A percentile compares a stretch with the other conserved stretches of the same genome.
phyloP scores from a whole-genome alignment of 805 yeast species.

The Candida railenensis region DNA sequence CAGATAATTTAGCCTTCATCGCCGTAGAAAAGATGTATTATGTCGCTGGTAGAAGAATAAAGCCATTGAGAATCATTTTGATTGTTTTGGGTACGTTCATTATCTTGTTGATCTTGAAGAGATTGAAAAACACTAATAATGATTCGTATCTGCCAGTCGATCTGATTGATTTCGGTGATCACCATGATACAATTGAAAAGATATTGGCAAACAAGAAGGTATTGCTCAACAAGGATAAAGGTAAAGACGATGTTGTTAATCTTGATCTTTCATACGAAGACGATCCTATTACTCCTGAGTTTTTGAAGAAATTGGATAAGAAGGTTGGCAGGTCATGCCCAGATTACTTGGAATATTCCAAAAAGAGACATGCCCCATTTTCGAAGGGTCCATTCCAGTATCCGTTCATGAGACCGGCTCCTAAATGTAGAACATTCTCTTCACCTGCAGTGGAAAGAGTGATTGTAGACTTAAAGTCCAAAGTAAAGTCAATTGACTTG shows the following conservation, averaged over 20 bases:
- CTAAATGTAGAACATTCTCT: slow-evolving; percentile 68
- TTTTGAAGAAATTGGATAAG: slow-evolving; percentile 18
- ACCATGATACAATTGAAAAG: not conserved
- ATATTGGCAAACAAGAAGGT: not conserved
- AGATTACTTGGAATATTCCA: slow-evolving; percentile 62
- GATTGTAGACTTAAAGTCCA: slow-evolving; percentile 49
- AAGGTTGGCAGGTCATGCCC: slow-evolving; percentile 43
- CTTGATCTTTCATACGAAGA: not conserved
- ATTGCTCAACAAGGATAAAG: not conserved
- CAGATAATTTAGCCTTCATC: too few relatives aligned
- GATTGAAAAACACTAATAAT: not conserved
- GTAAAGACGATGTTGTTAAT: not conserved
- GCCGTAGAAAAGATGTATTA: slow-evolving; percentile 2
- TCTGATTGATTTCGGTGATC: not conserved
- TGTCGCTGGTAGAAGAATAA: slow-evolving; percentile 6
- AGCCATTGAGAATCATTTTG: slow-evolving; percentile 8
- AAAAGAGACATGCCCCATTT: slow-evolving; percentile 52
- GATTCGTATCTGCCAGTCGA: not conserved
- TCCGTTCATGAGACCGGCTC: slow-evolving; percentile 77
- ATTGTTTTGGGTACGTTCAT: slow-evolving; percentile 3
- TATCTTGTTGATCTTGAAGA: not conserved
- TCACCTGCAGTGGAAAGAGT: slow-evolving; percentile 62
- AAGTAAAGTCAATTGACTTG: slow-evolving; percentile 61
- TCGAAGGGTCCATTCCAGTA: slow-evolving; percentile 53
- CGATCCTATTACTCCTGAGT: slow-evolving; percentile 12